These are phyloP conservation scores for Tympanopsis confertula DNA, from an alignment of 2,329 filamentous ascomycete genomes.

Conservation along the genomic window DNA sequence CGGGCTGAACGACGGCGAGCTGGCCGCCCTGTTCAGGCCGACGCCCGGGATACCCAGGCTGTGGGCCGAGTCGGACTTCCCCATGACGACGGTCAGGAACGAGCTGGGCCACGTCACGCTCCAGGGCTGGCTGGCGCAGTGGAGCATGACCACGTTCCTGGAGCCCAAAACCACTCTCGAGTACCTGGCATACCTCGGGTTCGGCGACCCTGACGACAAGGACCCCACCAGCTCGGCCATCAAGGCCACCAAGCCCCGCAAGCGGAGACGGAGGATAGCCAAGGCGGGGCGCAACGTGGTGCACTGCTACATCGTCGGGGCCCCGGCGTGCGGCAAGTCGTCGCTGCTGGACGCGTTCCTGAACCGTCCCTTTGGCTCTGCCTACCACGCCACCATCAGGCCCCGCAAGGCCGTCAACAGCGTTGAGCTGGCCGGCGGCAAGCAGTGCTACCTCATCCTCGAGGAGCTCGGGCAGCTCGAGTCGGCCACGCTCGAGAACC, in stretches of 20 bases:
- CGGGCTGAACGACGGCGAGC: conserved; percentile 53
- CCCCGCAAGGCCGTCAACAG: conserved; percentile 63
- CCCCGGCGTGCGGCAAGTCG: conserved; percentile 41
- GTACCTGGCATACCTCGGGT: conserved; percentile 64
- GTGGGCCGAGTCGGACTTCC: conserved; percentile 60
- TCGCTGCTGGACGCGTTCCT: conserved; percentile 61
- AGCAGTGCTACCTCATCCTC: conserved; percentile 67
- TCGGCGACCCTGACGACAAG: conserved; percentile 48
- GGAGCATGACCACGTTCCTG: conserved; percentile 71
- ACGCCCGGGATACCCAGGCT: conserved; percentile 57
- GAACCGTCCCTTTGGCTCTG: conserved; percentile 51
- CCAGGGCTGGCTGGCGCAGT: conserved; percentile 68
- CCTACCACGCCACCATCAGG: conserved; percentile 62
- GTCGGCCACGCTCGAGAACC: conserved; percentile 60
- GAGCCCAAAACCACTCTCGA: conserved; percentile 62
- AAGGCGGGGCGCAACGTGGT: conserved; percentile 40
- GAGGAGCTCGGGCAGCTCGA: conserved; percentile 63
- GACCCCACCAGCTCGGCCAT: conserved; percentile 51
- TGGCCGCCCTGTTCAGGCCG: conserved; percentile 57
- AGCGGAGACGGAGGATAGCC: conserved; percentile 54
- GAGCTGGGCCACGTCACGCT: conserved; percentile 66
- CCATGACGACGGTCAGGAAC: conserved; percentile 61
- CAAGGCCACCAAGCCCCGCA: conserved; percentile 60
- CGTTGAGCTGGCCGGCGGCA: conserved; percentile 62
- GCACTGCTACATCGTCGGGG: not conserved